Evolutionary conservation across 2,329 filamentous ascomycete genomes (phyloP).

Genomic region (Talaromyces sp.): DNA sequence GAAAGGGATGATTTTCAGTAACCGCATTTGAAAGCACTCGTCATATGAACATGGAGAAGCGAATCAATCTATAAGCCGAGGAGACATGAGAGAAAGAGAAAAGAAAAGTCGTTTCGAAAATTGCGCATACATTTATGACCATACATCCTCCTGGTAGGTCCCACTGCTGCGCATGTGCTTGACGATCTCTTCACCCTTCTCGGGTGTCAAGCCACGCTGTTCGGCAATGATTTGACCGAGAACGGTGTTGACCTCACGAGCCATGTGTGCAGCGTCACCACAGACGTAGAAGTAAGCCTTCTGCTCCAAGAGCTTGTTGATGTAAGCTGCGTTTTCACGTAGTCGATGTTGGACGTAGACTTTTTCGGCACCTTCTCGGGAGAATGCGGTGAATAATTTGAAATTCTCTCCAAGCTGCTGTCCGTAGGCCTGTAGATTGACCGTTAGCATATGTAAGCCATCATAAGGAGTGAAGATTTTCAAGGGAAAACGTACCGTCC

Average conservation of each 20-base stretch:
- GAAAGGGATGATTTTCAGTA: not conserved
- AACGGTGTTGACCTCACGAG: slow-evolving; percentile 84
- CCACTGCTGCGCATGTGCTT: slow-evolving; percentile 94
- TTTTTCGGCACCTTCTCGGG: slow-evolving; percentile 80
- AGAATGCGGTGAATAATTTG: slow-evolving; percentile 89
- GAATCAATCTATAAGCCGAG: slow-evolving; percentile 13
- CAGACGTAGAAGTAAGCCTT: slow-evolving; percentile 97
- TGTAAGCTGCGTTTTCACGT: slow-evolving; percentile 74
- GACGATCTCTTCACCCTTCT: slow-evolving; percentile 92
- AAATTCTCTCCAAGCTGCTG: slow-evolving; percentile 82
- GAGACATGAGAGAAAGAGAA: slow-evolving; percentile 6
- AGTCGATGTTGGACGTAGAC: slow-evolving; percentile 96
- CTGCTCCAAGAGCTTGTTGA: slow-evolving; percentile 80
- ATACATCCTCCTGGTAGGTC: slow-evolving; percentile 86
- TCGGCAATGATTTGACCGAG: slow-evolving; percentile 82
- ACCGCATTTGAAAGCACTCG: not conserved
- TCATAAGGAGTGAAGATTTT: not conserved
- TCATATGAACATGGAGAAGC: slow-evolving; percentile 10
- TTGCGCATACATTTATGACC: slow-evolving; percentile 49
- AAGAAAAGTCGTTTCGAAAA: slow-evolving; percentile 16
- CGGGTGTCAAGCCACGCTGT: slow-evolving; percentile 73
- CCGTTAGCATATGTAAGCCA: slow-evolving; percentile 26
- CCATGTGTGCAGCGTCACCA: slow-evolving; percentile 96
- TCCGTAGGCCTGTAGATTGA: slow-evolving; percentile 66
- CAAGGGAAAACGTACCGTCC: slow-evolving; percentile 62